Percentiles rank a stretch among this genome's conserved stretches.
These are phyloP conservation scores for Glebionis coronaria DNA, from an alignment of 129 eudicot genomes.

Conservation along the genomic window DNA sequence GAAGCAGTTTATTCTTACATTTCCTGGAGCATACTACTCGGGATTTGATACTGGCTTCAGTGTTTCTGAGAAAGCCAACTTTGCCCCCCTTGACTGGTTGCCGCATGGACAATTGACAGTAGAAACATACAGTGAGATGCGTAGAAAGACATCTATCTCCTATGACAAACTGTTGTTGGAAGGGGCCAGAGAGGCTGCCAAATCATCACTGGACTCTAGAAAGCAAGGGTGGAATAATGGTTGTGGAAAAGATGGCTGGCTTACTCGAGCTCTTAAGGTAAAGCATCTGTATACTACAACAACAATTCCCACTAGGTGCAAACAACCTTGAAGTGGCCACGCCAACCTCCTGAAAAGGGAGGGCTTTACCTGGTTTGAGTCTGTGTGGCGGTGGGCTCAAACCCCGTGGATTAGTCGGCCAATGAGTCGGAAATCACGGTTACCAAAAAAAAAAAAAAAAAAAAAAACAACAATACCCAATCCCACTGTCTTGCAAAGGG, in stretches of 20 bases:
- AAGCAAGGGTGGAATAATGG: slow-evolving; percentile 43
- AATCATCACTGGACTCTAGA: slow-evolving; percentile 25
- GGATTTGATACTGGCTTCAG: slow-evolving; percentile 70
- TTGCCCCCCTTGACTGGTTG: slow-evolving; percentile 92
- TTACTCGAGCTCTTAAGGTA: slow-evolving; percentile 67
- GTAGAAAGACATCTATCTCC: slow-evolving; percentile 66
- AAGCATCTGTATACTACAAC: slow-evolving; percentile 7
- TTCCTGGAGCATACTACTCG: slow-evolving; percentile 79
- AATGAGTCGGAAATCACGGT: no score
- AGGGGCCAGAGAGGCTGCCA: slow-evolving; percentile 58
- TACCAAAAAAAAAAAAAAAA: no score
- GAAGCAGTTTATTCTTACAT: slow-evolving; percentile 53
- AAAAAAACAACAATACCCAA: no score
- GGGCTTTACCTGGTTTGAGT: no score
- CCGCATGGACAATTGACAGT: slow-evolving; percentile 66
- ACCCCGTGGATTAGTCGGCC: no score
- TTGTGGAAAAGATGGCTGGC: slow-evolving; percentile 58
- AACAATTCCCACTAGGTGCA: no score
- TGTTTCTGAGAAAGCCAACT: slow-evolving; percentile 51
- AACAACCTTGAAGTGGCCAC: no score
- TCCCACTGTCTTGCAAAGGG: no score
- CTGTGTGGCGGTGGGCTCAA: no score
- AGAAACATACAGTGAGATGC: slow-evolving; percentile 49
- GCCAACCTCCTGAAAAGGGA: no score
- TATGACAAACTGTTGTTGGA: slow-evolving; percentile 61